These are phyloP conservation scores for Boletus rubroflammeus DNA, from an alignment of 768 basidiomycete species.

Conservation along the genomic window DNA sequence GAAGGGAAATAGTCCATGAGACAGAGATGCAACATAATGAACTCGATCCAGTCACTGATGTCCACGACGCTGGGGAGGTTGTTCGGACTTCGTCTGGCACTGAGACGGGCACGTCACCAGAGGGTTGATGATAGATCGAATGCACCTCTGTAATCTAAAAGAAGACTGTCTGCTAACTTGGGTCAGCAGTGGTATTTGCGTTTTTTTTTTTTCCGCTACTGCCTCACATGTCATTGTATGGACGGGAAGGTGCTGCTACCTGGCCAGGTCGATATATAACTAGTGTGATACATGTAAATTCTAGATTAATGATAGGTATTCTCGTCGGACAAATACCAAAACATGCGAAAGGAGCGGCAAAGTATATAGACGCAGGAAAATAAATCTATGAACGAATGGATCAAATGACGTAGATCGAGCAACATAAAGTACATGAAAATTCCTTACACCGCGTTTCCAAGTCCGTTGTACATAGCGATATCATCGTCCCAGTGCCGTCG, in stretches of 20 bases:
- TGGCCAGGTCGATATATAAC: constrained; percentile 10
- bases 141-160: neutral
- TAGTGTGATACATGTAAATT: constrained; percentile 26
- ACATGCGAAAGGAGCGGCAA: constrained; percentile 10
- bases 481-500: constrained; percentile 23
- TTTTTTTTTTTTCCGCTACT: neutral
- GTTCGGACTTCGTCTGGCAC: neutral
- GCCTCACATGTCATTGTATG: neutral
- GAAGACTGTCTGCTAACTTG: neutral
- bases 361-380: constrained; percentile 14
- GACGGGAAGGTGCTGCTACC: constrained; percentile 1
- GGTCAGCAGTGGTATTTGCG: neutral
- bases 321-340: constrained; percentile 10
- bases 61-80: neutral
- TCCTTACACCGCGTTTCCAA: constrained; percentile 23
- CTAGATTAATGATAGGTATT: constrained; percentile 29
- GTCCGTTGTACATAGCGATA: constrained; percentile 33
- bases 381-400: constrained; percentile 15
- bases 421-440: constrained; percentile 7
- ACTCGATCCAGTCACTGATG: neutral
- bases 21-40: neutral
- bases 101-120: neutral
- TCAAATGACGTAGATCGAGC: constrained; percentile 16
- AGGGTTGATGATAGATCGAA: constrained; percentile 1
- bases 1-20: neutral